Conservation (phyloP, 2,329 filamentous ascomycete genomes). For the Colletotrichum sp. region DNA sequence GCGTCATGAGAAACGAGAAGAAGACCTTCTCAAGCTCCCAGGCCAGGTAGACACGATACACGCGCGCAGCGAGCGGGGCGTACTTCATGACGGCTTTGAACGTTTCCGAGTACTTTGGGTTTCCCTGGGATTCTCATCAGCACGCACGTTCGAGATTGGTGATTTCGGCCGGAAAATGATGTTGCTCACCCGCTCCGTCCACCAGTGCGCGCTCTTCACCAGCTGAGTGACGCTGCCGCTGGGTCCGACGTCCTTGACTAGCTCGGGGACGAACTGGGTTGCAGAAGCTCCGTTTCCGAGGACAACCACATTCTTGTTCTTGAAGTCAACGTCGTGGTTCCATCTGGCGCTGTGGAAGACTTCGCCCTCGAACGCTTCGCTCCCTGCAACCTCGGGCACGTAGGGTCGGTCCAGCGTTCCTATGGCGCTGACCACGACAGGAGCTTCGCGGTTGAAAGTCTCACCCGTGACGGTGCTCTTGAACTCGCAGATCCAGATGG, state of each 20-base stretch:
- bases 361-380: background rate
- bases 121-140: background rate
- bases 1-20: background rate
- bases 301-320: conserved; percentile 36
- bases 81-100: background rate
- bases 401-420: background rate
- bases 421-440: background rate
- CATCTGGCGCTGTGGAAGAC: background rate
- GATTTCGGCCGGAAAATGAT: no score
- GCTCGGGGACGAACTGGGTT: conserved; percentile 51
- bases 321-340: background rate
- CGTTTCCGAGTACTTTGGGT: background rate
- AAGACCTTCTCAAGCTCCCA: background rate
- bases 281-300: conserved; percentile 51
- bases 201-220: background rate
- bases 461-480: background rate
- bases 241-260: conserved; percentile 25
- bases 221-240: background rate
- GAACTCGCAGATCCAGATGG: background rate
- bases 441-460: background rate
- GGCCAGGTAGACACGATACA: background rate
- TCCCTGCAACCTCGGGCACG: background rate
- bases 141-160: no score
- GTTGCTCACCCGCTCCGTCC: background rate
- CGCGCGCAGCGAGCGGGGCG: background rate